Conservation (phyloP, 2,329 filamentous ascomycete genomes). For the Mariannaea elegans region DNA sequence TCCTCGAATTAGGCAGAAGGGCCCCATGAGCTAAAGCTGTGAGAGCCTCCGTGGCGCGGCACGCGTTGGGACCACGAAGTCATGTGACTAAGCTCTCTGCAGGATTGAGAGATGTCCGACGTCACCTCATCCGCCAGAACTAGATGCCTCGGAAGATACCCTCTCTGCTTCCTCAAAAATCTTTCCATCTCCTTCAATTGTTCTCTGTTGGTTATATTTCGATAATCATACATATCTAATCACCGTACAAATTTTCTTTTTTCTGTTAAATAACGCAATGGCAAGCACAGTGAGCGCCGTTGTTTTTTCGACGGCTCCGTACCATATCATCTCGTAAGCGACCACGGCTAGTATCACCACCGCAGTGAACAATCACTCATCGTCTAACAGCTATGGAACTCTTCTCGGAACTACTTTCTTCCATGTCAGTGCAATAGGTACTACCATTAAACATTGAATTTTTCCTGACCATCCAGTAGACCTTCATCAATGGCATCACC, state of each 20-base stretch:
- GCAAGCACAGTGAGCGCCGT: conserved; percentile 58
- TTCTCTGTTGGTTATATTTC: conserved; percentile 1
- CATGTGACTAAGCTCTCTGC: conserved; percentile 41
- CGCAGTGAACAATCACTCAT: conserved; percentile 29
- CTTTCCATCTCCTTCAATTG: neutral
- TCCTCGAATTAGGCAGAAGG: conserved; percentile 40
- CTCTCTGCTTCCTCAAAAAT: neutral
- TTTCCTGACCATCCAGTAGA: conserved; percentile 54
- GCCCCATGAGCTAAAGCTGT: conserved; percentile 27
- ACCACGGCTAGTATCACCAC: conserved; percentile 13
- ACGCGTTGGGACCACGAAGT: conserved; percentile 42
- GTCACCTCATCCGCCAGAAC: conserved; percentile 6
- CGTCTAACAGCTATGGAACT: conserved; percentile 77
- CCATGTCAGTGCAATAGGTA: conserved; percentile 63
- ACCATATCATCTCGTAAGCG: conserved; percentile 77
- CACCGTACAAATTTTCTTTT: neutral
- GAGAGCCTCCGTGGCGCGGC: conserved; percentile 18
- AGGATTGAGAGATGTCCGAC: conserved; percentile 6
- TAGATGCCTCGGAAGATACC: neutral
- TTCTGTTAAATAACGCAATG: conserved; percentile 48
- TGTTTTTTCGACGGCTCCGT: conserved; percentile 72
- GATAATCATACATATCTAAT: no score
- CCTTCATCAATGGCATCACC: conserved; percentile 78
- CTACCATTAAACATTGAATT: neutral
- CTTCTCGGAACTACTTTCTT: conserved; percentile 88